Percentiles rank a stretch among this genome's conserved stretches.
Conservation (phyloP, 208 protist genomes). For the Trypanosoma brucei region DNA sequence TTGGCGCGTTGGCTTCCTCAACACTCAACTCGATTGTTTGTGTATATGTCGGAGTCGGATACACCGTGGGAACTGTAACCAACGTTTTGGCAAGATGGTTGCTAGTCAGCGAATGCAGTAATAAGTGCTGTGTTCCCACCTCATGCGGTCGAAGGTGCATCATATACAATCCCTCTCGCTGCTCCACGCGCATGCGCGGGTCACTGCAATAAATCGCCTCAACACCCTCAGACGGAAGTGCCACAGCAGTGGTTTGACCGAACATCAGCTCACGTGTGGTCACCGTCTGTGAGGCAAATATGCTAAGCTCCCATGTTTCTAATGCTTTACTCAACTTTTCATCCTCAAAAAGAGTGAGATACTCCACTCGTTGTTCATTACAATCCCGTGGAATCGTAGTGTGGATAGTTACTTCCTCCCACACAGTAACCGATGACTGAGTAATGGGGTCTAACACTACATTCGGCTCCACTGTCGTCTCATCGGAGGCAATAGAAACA, state of each 20-base stretch:
- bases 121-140: conserved; percentile 48
- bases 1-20: conserved; percentile 50
- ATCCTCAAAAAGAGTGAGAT: conserved; percentile 77
- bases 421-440: conserved; percentile 71
- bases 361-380: conserved; percentile 62
- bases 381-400: conserved; percentile 46
- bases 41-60: conserved; percentile 77
- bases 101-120: conserved; percentile 65
- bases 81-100: conserved; percentile 68
- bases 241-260: conserved; percentile 78
- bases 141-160: conserved; percentile 73
- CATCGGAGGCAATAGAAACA: conserved; percentile 31
- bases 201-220: conserved; percentile 78
- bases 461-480: conserved; percentile 58
- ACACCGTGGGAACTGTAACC: conserved; percentile 60
- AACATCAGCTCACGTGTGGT: conserved; percentile 73
- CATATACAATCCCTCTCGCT: conserved; percentile 43
- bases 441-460: conserved; percentile 82
- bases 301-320: conserved; percentile 82
- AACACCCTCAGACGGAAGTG: conserved; percentile 56
- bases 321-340: conserved; percentile 60
- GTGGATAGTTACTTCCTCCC: conserved; percentile 73
- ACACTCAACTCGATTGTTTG: conserved; percentile 77
- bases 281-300: conserved; percentile 69
- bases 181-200: conserved; percentile 35